phyloP scores from a whole-genome alignment of 257 asterid species.

The Salvia miltiorrhiza region DNA sequence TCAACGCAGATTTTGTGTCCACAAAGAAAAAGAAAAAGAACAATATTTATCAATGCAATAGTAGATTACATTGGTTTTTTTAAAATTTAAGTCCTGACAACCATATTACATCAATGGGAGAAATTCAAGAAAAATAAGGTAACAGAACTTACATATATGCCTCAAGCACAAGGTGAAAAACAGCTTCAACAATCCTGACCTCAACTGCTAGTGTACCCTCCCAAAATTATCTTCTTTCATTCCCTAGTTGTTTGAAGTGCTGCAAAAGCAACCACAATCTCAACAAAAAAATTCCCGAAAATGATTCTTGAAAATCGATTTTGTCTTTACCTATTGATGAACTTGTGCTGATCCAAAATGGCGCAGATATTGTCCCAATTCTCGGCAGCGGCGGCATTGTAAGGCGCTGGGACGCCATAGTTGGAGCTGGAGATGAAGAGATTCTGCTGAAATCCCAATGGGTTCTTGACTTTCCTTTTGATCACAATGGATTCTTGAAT shows the following conservation, averaged over 20 bases:
- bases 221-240: not conserved
- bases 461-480: conserved; percentile 29
- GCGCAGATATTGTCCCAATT: conserved; percentile 39
- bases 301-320: not conserved
- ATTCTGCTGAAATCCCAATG: conserved; percentile 32
- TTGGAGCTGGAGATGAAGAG: conserved; percentile 23
- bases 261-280: not conserved
- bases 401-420: conserved; percentile 20
- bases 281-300: not conserved
- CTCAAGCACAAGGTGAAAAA: not conserved
- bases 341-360: conserved; percentile 33
- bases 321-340: conserved; percentile 33
- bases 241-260: conserved; percentile 24
- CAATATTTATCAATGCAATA: not conserved
- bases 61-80: conserved; percentile 11
- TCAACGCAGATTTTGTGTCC: not conserved
- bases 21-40: no score
- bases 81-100: conserved; percentile 22
- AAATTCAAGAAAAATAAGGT: not conserved
- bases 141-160: conserved; percentile 17
- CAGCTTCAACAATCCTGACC: conserved; percentile 6
- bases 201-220: not conserved
- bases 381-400: conserved; percentile 15
- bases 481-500: conserved; percentile 34
- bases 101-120: conserved; percentile 19